phyloP scores from a whole-genome alignment of 2,329 filamentous ascomycete species.

The Ophiostoma australiae region DNA sequence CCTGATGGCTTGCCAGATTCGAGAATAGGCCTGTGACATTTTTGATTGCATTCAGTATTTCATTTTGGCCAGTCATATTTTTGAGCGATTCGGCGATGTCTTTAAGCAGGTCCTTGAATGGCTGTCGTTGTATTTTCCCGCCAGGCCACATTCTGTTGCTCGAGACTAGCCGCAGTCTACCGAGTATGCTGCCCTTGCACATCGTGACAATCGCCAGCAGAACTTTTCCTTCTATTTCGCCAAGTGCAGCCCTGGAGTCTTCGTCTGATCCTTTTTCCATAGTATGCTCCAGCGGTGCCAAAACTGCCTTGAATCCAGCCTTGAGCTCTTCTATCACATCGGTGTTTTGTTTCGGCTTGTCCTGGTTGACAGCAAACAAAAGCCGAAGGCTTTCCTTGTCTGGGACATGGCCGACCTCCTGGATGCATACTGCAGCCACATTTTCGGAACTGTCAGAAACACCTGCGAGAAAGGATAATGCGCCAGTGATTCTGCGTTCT shows the following conservation, averaged over 20 bases:
- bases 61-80: not conserved
- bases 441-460: not conserved
- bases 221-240: not conserved
- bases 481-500: not conserved
- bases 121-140: not conserved
- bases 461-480: not conserved
- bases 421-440: constrained; percentile 1
- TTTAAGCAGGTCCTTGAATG: not conserved
- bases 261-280: not conserved
- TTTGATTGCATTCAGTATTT: not conserved
- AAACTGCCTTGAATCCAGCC: not conserved
- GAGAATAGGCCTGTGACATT: not conserved
- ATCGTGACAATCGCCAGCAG: not conserved
- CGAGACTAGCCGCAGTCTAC: not conserved
- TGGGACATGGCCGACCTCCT: not conserved
- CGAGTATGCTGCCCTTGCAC: not conserved
- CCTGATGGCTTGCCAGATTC: not conserved
- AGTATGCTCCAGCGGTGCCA: not conserved
- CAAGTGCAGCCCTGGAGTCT: not conserved
- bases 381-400: not conserved
- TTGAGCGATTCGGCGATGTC: not conserved
- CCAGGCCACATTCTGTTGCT: not conserved
- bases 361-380: not conserved
- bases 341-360: no score
- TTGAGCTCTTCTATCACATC: not conserved